phyloP scores from a whole-genome alignment of 257 asterid genomes.

The Phtheirospermum japonicum region DNA sequence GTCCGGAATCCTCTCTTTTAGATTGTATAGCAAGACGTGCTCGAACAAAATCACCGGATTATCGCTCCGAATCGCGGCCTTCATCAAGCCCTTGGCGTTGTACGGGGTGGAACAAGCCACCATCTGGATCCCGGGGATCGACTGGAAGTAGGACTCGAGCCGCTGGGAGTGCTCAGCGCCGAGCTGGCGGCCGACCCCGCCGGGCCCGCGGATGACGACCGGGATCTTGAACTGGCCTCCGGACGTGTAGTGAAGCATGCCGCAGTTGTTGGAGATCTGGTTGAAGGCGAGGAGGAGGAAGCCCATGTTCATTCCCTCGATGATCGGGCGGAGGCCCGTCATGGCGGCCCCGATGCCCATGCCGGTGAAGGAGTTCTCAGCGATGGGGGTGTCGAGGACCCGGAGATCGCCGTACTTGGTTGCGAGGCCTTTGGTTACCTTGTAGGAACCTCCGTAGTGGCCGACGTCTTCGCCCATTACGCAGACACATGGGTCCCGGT shows the following conservation, averaged over 20 bases:
- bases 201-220: slow-evolving; percentile 81
- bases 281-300: slow-evolving; percentile 81
- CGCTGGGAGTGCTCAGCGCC: slow-evolving; percentile 94
- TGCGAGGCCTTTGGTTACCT: slow-evolving; percentile 74
- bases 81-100: slow-evolving; percentile 82
- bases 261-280: slow-evolving; percentile 87
- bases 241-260: slow-evolving; percentile 90
- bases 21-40: slow-evolving; percentile 77
- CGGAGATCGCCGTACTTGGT: slow-evolving; percentile 74
- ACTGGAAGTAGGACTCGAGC: slow-evolving; percentile 78
- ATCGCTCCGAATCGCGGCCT: slow-evolving; percentile 77
- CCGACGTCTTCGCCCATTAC: slow-evolving; percentile 86
- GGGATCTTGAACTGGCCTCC: slow-evolving; percentile 89
- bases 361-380: slow-evolving; percentile 87
- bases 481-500: slow-evolving; percentile 69
- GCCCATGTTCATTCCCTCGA: slow-evolving; percentile 96
- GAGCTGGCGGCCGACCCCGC: slow-evolving; percentile 93
- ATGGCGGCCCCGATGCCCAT: slow-evolving; percentile 88
- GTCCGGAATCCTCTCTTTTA: slow-evolving; percentile 80
- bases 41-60: slow-evolving; percentile 80
- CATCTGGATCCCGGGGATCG: slow-evolving; percentile 84
- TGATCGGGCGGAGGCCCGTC: slow-evolving; percentile 77
- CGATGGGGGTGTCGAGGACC: slow-evolving; percentile 85
- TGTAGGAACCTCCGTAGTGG: slow-evolving; percentile 88
- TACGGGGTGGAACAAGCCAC: slow-evolving; percentile 86